Percentiles rank a stretch among this genome's conserved stretches.
Conservation (phyloP, 1,139 yeast species). For the Nakaseomyces nivariensis region DNA sequence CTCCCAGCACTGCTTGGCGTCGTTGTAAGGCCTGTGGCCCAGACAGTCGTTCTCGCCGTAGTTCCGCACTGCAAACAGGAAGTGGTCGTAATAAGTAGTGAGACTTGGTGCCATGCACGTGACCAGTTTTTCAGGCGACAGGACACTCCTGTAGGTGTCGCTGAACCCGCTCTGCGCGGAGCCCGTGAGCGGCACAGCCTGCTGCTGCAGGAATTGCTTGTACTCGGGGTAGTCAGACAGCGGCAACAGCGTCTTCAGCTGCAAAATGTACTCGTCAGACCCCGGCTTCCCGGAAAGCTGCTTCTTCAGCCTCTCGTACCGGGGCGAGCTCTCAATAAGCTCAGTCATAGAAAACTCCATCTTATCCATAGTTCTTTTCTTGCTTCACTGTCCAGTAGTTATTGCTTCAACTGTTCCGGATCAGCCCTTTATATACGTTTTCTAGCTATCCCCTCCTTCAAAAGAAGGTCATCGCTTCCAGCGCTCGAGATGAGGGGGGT, state of each 20-base stretch:
- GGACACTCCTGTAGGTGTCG: conserved; percentile 42
- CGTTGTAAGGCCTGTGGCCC: conserved; percentile 40
- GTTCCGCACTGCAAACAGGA: conserved; percentile 34
- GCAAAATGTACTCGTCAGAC: conserved; percentile 21
- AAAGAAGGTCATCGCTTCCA: neutral
- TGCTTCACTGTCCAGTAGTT: neutral
- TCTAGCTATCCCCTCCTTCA: neutral
- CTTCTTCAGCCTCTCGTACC: conserved; percentile 13
- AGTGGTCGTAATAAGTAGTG: conserved; percentile 41
- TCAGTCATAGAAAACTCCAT: conserved; percentile 2
- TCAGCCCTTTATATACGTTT: neutral
- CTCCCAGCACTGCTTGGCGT: conserved; percentile 37
- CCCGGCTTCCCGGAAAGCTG: conserved; percentile 16
- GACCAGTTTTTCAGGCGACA: conserved; percentile 34
- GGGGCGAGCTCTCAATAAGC: conserved; percentile 8
- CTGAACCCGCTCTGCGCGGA: conserved; percentile 42
- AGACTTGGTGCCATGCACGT: conserved; percentile 42
- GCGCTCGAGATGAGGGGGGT: no score
- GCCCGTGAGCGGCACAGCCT: conserved; percentile 39
- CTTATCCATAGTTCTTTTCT: neutral
- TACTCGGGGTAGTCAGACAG: conserved; percentile 19
- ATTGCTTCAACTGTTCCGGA: no score
- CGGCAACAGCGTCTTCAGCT: conserved; percentile 19
- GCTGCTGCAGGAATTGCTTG: conserved; percentile 16
- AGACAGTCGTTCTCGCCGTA: conserved; percentile 38